Conservation (phyloP, 2,329 filamentous ascomycete genomes). For the Nigrospora osmanthi region DNA sequence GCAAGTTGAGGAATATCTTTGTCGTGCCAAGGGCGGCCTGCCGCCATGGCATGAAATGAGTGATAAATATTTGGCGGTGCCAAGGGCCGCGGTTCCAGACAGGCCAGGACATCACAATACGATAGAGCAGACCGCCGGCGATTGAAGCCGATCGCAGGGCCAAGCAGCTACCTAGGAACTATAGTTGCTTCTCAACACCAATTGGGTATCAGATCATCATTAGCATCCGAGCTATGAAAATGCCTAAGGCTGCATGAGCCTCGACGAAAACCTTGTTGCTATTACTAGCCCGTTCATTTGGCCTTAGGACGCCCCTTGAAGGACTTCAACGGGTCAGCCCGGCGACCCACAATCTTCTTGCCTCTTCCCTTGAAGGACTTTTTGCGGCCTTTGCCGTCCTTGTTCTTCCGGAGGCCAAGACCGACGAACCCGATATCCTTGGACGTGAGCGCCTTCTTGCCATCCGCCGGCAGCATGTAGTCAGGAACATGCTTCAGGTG, state of each 20-base stretch:
- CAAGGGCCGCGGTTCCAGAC: too few species aligned
- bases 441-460: constrained; percentile 58
- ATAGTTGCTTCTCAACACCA: background rate
- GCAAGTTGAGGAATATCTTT: too few species aligned
- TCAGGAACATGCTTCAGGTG: constrained; percentile 94
- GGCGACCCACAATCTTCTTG: constrained; percentile 50
- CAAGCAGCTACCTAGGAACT: background rate
- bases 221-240: background rate
- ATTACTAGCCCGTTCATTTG: constrained; percentile 10
- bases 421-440: constrained; percentile 72
- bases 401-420: constrained; percentile 49
- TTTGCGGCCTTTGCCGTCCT: constrained; percentile 40
- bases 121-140: too few species aligned
- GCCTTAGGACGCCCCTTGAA: constrained; percentile 60
- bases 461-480: constrained; percentile 76
- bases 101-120: too few species aligned
- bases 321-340: constrained; percentile 78
- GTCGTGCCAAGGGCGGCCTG: too few species aligned
- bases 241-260: background rate
- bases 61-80: too few species aligned
- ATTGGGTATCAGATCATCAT: background rate
- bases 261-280: background rate
- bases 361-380: constrained; percentile 35
- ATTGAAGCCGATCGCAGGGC: background rate
- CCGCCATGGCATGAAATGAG: too few species aligned